Conservation (phyloP, 345 rosid species). For the Barbarea vulgaris region DNA sequence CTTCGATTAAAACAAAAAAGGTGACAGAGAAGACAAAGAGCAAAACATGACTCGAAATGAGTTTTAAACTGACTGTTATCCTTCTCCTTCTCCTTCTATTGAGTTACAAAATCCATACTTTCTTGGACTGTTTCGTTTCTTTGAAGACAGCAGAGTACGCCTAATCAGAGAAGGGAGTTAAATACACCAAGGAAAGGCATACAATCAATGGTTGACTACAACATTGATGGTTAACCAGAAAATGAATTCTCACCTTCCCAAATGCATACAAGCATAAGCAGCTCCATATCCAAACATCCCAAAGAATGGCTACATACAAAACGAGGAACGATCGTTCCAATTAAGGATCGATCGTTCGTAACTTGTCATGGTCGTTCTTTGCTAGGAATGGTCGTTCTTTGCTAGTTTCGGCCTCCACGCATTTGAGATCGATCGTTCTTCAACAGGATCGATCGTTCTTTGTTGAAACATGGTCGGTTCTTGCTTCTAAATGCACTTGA, state of each 20-base stretch:
- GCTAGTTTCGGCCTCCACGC: no score
- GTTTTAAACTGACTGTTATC: conserved; percentile 43
- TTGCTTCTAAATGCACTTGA: no score
- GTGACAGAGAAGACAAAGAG: background rate
- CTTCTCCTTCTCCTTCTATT: conserved; percentile 51
- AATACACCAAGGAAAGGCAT: background rate
- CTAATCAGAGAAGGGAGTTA: conserved; percentile 42
- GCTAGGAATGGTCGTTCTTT: no score
- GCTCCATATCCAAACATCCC: conserved; percentile 41
- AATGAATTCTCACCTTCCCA: conserved; percentile 28
- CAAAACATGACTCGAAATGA: background rate
- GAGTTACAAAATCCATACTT: conserved; percentile 55
- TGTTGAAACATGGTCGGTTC: no score
- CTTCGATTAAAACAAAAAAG: background rate
- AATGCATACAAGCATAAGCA: conserved; percentile 29
- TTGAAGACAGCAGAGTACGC: conserved; percentile 63
- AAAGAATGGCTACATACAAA: conserved; percentile 41
- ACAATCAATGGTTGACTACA: background rate
- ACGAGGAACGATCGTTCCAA: no score
- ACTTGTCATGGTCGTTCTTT: no score
- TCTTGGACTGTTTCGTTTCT: conserved; percentile 55
- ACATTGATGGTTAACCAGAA: background rate
- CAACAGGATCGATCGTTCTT: no score
- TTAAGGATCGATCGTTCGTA: no score
- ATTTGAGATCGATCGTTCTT: no score